Percentiles rank a stretch among this genome's conserved stretches.
These are phyloP conservation scores for Phaffia australis DNA, from an alignment of 768 basidiomycete species.

Conservation along the genomic window DNA sequence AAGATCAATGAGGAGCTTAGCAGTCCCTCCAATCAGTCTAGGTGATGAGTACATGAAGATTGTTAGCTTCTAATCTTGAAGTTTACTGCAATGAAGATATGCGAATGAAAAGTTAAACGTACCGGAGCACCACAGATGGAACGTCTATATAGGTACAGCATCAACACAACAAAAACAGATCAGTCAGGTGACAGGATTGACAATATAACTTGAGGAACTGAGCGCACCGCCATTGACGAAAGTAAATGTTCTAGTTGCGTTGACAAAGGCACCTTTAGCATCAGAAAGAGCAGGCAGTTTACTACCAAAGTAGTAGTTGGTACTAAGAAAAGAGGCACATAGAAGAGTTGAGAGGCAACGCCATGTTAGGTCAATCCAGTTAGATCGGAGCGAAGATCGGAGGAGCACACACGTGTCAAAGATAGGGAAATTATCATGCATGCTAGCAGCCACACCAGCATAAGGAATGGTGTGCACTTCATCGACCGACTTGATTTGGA, in stretches of 20 bases:
- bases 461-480: slow-evolving; percentile 18
- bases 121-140: slow-evolving; percentile 16
- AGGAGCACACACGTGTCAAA: neutral
- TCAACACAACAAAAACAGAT: neutral
- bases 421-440: neutral
- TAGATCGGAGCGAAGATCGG: neutral
- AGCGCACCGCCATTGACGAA: slow-evolving; percentile 1
- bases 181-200: neutral
- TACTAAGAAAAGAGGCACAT: neutral
- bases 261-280: neutral
- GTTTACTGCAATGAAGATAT: neutral
- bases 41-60: neutral
- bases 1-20: slow-evolving; percentile 26
- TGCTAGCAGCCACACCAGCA: neutral
- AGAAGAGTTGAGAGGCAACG: no score
- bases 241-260: slow-evolving; percentile 9
- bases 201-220: neutral
- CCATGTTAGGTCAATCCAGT: neutral
- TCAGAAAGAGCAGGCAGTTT: slow-evolving; percentile 8
- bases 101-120: neutral
- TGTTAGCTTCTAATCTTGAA: no score
- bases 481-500: slow-evolving; percentile 15
- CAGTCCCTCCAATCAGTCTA: slow-evolving; percentile 22
- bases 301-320: slow-evolving; percentile 1
- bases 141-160: slow-evolving; percentile 1